A percentile compares a stretch with the other conserved stretches of the same genome.
Conservation (phyloP, 176 grass and related monocot genomes). For the Zoysia japonica region DNA sequence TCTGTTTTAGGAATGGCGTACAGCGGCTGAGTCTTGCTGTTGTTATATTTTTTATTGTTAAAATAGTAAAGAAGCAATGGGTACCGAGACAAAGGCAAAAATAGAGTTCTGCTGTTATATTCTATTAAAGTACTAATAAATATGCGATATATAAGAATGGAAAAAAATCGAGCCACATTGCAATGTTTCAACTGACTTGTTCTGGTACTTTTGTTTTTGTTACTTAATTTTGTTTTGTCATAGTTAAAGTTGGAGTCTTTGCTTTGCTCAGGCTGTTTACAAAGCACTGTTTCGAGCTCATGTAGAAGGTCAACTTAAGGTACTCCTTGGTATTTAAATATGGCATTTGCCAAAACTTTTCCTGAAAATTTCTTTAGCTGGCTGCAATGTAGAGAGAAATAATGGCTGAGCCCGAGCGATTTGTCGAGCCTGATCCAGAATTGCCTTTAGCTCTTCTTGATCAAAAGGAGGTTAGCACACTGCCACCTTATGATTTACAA, state of each 20-base stretch:
- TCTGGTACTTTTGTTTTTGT: background rate
- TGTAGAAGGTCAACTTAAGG: constrained; percentile 99
- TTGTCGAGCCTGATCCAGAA: constrained; percentile 97
- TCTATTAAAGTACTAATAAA: background rate
- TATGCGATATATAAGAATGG: constrained; percentile 1
- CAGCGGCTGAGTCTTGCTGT: background rate
- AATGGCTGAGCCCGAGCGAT: constrained; percentile 95
- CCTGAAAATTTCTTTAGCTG: constrained; percentile 49
- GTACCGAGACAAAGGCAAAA: background rate
- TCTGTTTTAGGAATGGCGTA: background rate
- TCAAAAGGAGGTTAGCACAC: constrained; percentile 86
- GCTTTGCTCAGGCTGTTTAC: constrained; percentile 68
- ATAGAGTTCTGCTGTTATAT: background rate
- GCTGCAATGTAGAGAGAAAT: constrained; percentile 81
- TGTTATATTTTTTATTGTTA: background rate
- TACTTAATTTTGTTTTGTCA: constrained; percentile 28
- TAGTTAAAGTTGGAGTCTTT: constrained; percentile 32
- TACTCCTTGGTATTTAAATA: constrained; percentile 43
- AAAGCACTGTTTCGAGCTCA: constrained; percentile 96
- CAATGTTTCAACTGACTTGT: background rate
- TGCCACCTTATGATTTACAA: constrained; percentile 31
- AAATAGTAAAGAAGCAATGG: background rate
- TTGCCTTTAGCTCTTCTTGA: constrained; percentile 95
- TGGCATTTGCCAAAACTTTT: constrained; percentile 26
- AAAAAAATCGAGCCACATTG: background rate